These are phyloP conservation scores for Colletotrichum sp. DNA, from an alignment of 2,329 filamentous ascomycete species.

Conservation along the genomic window DNA sequence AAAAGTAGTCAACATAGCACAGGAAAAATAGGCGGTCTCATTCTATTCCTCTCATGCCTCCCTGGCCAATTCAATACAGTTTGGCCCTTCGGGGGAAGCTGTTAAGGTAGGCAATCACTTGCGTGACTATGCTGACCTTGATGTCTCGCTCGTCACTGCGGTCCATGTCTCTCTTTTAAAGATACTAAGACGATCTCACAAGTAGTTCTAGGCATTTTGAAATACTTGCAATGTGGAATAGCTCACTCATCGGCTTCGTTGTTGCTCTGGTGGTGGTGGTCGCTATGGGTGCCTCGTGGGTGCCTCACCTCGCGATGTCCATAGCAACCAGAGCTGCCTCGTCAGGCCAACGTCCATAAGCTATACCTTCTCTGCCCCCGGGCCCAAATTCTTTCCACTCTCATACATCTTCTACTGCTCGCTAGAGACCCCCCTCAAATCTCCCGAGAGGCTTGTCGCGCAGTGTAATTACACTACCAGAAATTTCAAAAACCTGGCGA, in stretches of 20 bases:
- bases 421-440: background rate
- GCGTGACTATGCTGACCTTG: no score
- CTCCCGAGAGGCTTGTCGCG: background rate
- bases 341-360: background rate
- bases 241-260: background rate
- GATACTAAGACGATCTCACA: no score
- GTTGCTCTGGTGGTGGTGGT: background rate
- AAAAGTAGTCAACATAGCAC: no score
- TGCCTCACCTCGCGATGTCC: background rate
- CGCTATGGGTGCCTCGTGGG: background rate
- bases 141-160: no score
- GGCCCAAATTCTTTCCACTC: background rate
- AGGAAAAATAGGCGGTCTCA: no score
- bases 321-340: background rate
- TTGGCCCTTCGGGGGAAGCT: no score
- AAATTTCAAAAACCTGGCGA: background rate
- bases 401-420: background rate
- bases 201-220: no score
- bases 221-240: no score
- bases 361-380: background rate
- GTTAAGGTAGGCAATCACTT: no score
- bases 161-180: no score
- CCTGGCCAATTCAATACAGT: no score
- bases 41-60: no score
- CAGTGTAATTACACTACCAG: background rate